Evolutionary conservation across 2,329 filamentous ascomycete species (phyloP).

Genomic region (Aspergillus novofumigatus): DNA sequence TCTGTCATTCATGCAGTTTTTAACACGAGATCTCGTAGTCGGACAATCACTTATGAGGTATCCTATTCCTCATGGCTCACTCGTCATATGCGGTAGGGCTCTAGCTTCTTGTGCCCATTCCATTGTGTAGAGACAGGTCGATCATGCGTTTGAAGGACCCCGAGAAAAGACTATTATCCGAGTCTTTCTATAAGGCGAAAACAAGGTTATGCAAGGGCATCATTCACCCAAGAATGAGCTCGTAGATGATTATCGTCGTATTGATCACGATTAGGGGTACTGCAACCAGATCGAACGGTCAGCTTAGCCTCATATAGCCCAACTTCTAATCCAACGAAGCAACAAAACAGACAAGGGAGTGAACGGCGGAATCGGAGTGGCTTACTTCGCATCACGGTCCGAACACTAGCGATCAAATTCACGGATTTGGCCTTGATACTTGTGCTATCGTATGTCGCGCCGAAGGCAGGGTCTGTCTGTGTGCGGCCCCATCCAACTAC

Average conservation of each 20-base stretch:
- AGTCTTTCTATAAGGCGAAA: neutral
- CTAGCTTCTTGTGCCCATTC: neutral
- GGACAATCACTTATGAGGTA: neutral
- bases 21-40: neutral
- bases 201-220: neutral
- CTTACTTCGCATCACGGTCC: slow-evolving; percentile 87
- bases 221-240: slow-evolving; percentile 67
- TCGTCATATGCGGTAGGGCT: neutral
- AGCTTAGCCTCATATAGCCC: neutral
- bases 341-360: slow-evolving; percentile 33
- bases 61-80: neutral
- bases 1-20: neutral
- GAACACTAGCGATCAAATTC: slow-evolving; percentile 82
- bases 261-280: slow-evolving; percentile 84
- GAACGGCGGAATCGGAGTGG: neutral
- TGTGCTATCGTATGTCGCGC: slow-evolving; percentile 63
- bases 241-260: slow-evolving; percentile 76
- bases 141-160: neutral
- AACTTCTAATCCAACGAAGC: neutral
- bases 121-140: neutral
- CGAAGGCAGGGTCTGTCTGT: slow-evolving; percentile 69
- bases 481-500: slow-evolving; percentile 73
- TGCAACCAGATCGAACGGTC: slow-evolving; percentile 30
- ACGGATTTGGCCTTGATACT: slow-evolving; percentile 84
- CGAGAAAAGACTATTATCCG: neutral